Evolutionary conservation across 192 early-diverging fungal species (phyloP).

Genomic region (Coemansia sp.): DNA sequence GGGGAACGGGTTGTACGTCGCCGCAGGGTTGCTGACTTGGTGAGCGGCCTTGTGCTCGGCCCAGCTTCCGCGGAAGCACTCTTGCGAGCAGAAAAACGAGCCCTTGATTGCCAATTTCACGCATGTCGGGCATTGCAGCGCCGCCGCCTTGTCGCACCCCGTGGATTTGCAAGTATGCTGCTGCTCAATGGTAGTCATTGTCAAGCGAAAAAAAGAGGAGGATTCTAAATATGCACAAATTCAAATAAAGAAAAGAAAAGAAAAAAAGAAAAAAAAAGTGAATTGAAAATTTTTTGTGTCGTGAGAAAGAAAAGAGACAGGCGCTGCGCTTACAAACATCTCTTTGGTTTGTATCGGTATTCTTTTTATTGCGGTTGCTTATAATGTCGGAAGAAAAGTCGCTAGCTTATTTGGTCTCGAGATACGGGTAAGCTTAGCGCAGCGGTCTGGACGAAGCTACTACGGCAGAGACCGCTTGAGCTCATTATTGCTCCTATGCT

Average conservation of each 20-base stretch:
- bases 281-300: slow-evolving; percentile 5
- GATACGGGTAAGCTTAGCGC: slow-evolving; percentile 18
- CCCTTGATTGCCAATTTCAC: slow-evolving; percentile 64
- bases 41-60: slow-evolving; percentile 44
- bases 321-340: too few relatives aligned
- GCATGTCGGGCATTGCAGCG: slow-evolving; percentile 83
- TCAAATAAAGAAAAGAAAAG: neutral
- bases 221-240: slow-evolving; percentile 9
- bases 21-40: slow-evolving; percentile 22
- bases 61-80: slow-evolving; percentile 79
- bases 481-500: too few relatives aligned
- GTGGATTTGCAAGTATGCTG: slow-evolving; percentile 45
- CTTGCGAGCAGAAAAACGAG: slow-evolving; percentile 81
- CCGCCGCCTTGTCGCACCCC: slow-evolving; percentile 69
- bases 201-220: neutral
- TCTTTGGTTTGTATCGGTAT: too few relatives aligned
- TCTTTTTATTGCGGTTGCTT: neutral
- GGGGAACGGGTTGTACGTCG: slow-evolving; percentile 65
- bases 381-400: slow-evolving; percentile 16
- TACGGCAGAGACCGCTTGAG: too few relatives aligned
- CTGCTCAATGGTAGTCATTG: slow-evolving; percentile 14
- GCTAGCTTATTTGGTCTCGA: slow-evolving; percentile 17
- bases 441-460: too few relatives aligned
- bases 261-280: neutral
- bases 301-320: too few relatives aligned